Evolutionary conservation across 768 basidiomycete species (phyloP).

Genomic region (Chiua virens): DNA sequence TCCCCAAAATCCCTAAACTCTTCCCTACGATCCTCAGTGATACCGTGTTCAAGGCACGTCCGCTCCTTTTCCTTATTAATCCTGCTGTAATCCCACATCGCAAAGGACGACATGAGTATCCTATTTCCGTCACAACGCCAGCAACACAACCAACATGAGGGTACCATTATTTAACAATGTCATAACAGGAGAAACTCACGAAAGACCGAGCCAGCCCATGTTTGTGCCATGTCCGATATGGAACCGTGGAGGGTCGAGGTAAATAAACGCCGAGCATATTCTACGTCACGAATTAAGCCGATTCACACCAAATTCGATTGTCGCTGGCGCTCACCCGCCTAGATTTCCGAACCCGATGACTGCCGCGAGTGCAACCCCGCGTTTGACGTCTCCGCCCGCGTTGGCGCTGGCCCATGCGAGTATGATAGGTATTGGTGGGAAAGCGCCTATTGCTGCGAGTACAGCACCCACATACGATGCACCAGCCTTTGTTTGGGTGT

Average conservation of each 20-base stretch:
- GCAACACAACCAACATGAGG: slow-evolving; percentile 22
- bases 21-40: slow-evolving; percentile 36
- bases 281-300: slow-evolving; percentile 20
- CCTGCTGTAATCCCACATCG: slow-evolving; percentile 45
- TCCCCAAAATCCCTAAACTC: slow-evolving; percentile 48
- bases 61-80: slow-evolving; percentile 47
- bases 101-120: slow-evolving; percentile 36
- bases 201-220: slow-evolving; percentile 25
- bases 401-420: slow-evolving; percentile 53
- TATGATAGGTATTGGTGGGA: slow-evolving; percentile 41
- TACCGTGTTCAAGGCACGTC: slow-evolving; percentile 39
- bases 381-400: slow-evolving; percentile 51
- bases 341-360: slow-evolving; percentile 53
- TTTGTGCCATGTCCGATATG: slow-evolving; percentile 31
- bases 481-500: slow-evolving; percentile 18
- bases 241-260: slow-evolving; percentile 32
- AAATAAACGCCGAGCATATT: slow-evolving; percentile 38
- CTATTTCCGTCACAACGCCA: slow-evolving; percentile 17
- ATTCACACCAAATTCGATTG: not conserved
- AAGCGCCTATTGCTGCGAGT: slow-evolving; percentile 48
- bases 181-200: slow-evolving; percentile 1
- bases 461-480: slow-evolving; percentile 42
- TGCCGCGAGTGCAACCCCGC: slow-evolving; percentile 47
- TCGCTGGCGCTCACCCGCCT: slow-evolving; percentile 36
- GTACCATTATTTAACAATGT: no score